Base-by-base conservation (phyloP, 257 asterid genomes). In the Solanum tarijense region DNA sequence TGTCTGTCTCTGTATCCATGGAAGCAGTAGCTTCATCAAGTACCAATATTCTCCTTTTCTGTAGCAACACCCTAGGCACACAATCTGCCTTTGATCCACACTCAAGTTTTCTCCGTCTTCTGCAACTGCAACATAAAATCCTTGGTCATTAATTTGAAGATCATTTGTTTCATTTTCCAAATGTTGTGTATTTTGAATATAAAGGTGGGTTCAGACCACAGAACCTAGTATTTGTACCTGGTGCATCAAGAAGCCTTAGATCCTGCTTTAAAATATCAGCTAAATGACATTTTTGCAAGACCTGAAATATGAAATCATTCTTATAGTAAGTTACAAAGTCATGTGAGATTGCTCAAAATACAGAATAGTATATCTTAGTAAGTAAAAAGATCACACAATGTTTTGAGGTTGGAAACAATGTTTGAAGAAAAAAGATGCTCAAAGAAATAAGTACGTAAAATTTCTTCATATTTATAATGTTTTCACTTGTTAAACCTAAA, bases 31-130 rank as follows among this genome's bases (percentile, higher is more conserved):
- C 99, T 91, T 96, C 99, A 34, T 95, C 99, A 9, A 94, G 90
- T 36, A 96, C 94, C 41, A 96, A 34, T 87, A 96, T 92, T 87
- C 96, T 89, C 87, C 96, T 91, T 91, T 91, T 91, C 82, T 94
- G 95, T 83, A 96, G 83, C 55, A 96, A 81, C 32, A 93, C 98
- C 81, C 98, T 88, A 95, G 89, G 87, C 98, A 95, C n/a, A 96
- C 91, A 0, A 95, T 96, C 76, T 96, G 98, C 92, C 98, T 90
- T 89, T 95, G 98, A 76, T 98, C 97, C 66, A 96, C 86, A 31
- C 98, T 96, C 98, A 98, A 92, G 78, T 95, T 96, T 83, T 93
- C 98, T 88, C 98, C 98, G 90, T 95, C 98, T 93, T 95, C 98
- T 72, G 94, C 95, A 55, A 96, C 98, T 96, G 93, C 87, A 79